These are phyloP conservation scores for Neurospora discreta DNA, from an alignment of 495 filamentous ascomycete species.

Conservation along the genomic window DNA sequence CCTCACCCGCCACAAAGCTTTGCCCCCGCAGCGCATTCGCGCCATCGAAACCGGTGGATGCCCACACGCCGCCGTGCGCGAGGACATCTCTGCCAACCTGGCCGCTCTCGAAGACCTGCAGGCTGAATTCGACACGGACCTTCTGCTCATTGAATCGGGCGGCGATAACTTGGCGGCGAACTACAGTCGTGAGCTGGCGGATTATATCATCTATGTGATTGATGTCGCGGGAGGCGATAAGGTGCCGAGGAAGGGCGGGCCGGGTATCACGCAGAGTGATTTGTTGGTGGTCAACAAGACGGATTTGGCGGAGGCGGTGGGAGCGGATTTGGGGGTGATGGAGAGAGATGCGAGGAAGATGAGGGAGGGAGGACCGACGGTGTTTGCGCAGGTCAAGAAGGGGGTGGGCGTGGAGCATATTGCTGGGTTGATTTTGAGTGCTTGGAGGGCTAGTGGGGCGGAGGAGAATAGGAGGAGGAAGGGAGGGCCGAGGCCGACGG, in stretches of 20 bases:
- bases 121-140: conserved; percentile 52
- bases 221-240: conserved; percentile 97
- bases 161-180: conserved; percentile 97
- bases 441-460: conserved; percentile 84
- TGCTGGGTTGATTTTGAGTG: conserved; percentile 76
- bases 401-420: conserved; percentile 75
- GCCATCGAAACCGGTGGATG: conserved; percentile 98
- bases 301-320: conserved; percentile 82
- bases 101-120: conserved; percentile 85
- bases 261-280: conserved; percentile 92
- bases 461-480: conserved; percentile 42
- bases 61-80: conserved; percentile 93
- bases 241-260: conserved; percentile 89
- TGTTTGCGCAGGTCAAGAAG: conserved; percentile 95
- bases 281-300: conserved; percentile 93
- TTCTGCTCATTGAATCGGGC: conserved; percentile 87
- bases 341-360: conserved; percentile 90
- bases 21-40: conserved; percentile 70
- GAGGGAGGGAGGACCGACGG: conserved; percentile 90
- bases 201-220: conserved; percentile 97
- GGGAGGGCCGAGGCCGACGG: conserved; percentile 40
- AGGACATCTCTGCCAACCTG: conserved; percentile 91
- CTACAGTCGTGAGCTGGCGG: conserved; percentile 85
- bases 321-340: conserved; percentile 88
- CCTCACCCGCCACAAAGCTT: conserved; percentile 73